A percentile compares a stretch with the other conserved stretches of the same genome.
Conservation (phyloP, 2,329 filamentous ascomycete species). For the Penicillium sp. region DNA sequence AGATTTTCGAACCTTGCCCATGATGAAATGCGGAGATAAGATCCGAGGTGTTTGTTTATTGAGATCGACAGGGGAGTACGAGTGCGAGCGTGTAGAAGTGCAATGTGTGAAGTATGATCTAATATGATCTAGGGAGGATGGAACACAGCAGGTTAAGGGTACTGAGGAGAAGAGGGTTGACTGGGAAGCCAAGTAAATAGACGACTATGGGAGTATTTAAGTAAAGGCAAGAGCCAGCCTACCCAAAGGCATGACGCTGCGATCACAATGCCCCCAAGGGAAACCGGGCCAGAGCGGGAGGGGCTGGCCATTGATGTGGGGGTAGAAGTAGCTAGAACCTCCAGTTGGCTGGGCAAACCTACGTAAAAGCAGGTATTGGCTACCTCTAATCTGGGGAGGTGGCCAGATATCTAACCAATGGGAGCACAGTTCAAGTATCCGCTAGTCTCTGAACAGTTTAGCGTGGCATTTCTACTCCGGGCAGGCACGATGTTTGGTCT, state of each 20-base stretch:
- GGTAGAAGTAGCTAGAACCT: constrained; percentile 11
- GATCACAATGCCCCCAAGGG: constrained; percentile 5
- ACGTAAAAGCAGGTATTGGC: background rate
- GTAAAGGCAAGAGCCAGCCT: constrained; percentile 5
- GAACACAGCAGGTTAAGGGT: background rate
- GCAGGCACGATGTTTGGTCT: constrained; percentile 2
- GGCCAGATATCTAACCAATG: constrained; percentile 13
- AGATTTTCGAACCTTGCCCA: constrained; percentile 36
- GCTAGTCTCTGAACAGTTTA: constrained; percentile 5
- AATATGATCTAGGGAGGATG: background rate
- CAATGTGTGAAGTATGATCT: background rate
- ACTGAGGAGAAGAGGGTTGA: background rate
- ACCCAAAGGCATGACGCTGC: constrained; percentile 20
- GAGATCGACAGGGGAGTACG: background rate
- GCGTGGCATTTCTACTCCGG: constrained; percentile 4
- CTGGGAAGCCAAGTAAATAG: constrained; percentile 7
- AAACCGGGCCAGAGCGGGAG: constrained; percentile 18
- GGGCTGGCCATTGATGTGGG: constrained; percentile 4
- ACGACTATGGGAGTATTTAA: constrained; percentile 9
- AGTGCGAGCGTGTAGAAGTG: background rate
- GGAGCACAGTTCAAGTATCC: background rate
- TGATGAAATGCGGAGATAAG: constrained; percentile 20
- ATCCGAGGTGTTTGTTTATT: constrained; percentile 5
- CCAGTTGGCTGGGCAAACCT: fast-evolving
- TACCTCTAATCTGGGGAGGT: background rate